Evolutionary conservation across 1,284 basidiomycete species (phyloP), one percentile per base, ranked within the genome.

Genomic region (Schizopora paradoxa): DNA sequence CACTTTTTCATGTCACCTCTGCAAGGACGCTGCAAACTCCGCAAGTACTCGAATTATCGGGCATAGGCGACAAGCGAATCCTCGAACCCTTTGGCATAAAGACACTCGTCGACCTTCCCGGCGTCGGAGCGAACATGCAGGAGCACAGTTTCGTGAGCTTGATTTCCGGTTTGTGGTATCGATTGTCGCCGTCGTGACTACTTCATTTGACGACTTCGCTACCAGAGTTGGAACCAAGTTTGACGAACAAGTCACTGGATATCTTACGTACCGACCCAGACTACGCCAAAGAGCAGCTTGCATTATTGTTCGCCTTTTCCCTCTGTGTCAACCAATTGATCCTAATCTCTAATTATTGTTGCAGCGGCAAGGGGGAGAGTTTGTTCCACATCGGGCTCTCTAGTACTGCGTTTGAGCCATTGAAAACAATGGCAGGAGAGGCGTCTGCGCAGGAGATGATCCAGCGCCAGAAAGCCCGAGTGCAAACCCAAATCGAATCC

Each of bases 11-110:
- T 26, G 4, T 2, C 33, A 22, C 8, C 29, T 23, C 18, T 14
- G 11, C n/a, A 21, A 59, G 62, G 43, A 56, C 57, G 43, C 55
- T 62, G 46, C 61, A 54, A 53, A 56, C 56, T 2, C 59, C 59
- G 4, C 58, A 66, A 49, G 51, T 70, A 6, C 56, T 70, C 6
- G 66, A 69, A 51, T 60, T 70, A 8, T 68, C 65, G 2, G 69
- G 69, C 8, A 66, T 71, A 16, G 69, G 68, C 4, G 55, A 61
- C 16, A 49, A 48, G 0, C 51, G 52, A 2, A 51, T 66, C 14
- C 55, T 70, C n/a, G 43, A 54, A 6, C 36, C 45, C 0, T 52
- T 64, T 22, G 62, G 61, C 1, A 61, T 71, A 16, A 48, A 61
- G 6, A 58, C 62, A 14, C 54, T 59, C 26, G 44, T 65, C 16